Conservation (phyloP, 768 basidiomycete species). For the Boletus rubescentipes region DNA sequence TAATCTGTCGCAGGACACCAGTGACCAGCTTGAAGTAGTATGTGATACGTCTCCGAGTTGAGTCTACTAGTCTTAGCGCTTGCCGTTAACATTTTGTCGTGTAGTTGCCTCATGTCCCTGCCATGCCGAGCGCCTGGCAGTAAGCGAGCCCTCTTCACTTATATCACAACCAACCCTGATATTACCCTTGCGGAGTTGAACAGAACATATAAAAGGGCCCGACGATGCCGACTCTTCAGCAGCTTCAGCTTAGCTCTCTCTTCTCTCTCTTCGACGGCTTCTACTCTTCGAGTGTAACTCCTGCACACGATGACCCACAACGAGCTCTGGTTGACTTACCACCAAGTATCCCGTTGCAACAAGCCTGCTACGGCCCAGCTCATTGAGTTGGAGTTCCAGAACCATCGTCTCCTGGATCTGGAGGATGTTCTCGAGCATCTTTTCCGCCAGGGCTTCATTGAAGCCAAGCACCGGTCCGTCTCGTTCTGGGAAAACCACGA, state of each 20-base stretch:
- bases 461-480: slow-evolving; percentile 41
- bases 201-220: slow-evolving; percentile 11
- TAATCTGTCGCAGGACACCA: too few species aligned
- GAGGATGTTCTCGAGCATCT: slow-evolving; percentile 49
- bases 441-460: slow-evolving; percentile 47
- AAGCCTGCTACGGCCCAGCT: slow-evolving; percentile 45
- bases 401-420: slow-evolving; percentile 41
- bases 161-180: background rate
- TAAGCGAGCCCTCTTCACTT: slow-evolving; percentile 5
- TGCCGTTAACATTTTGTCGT: too few species aligned
- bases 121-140: background rate
- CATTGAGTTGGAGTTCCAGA: slow-evolving; percentile 44
- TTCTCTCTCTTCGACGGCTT: background rate
- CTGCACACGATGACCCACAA: slow-evolving; percentile 28
- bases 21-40: too few species aligned
- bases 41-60: too few species aligned
- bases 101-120: background rate
- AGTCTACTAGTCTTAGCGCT: too few species aligned
- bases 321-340: slow-evolving; percentile 51
- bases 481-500: slow-evolving; percentile 46
- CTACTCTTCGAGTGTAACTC: background rate
- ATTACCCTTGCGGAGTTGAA: background rate
- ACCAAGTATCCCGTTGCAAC: slow-evolving; percentile 43
- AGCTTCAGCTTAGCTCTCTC: background rate
- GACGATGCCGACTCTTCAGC: background rate